Conservation (phyloP, 495 filamentous ascomycete species). For the Talaromyces borbonicus region DNA sequence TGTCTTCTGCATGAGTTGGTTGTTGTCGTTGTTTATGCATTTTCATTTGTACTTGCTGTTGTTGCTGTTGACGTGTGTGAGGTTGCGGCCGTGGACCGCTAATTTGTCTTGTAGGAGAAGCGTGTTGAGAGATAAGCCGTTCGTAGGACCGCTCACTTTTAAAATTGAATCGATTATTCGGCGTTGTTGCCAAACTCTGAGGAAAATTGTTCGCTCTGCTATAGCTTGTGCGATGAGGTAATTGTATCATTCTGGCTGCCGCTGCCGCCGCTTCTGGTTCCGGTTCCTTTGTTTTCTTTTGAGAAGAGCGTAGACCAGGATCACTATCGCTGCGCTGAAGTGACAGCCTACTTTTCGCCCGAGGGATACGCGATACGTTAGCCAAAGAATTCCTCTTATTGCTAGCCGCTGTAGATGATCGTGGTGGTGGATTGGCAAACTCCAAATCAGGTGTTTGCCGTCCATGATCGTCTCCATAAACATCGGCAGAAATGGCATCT, state of each 20-base stretch:
- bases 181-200: slow-evolving; percentile 29
- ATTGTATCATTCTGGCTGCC: slow-evolving; percentile 19
- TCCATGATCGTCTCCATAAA: neutral
- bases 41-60: too few species aligned
- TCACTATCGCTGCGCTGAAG: slow-evolving; percentile 9
- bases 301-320: neutral
- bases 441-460: neutral
- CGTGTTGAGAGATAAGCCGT: slow-evolving; percentile 9
- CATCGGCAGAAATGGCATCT: neutral
- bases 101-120: slow-evolving; percentile 29
- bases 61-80: neutral
- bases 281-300: neutral
- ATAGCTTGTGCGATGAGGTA: slow-evolving; percentile 20
- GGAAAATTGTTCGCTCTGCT: slow-evolving; percentile 28
- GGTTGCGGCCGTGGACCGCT: slow-evolving; percentile 25
- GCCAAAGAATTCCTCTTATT: slow-evolving; percentile 1
- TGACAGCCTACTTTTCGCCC: slow-evolving; percentile 11
- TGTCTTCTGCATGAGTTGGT: too few species aligned
- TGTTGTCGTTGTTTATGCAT: neutral
- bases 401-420: neutral
- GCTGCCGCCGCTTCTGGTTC: neutral
- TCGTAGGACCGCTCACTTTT: slow-evolving; percentile 9
- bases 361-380: slow-evolving; percentile 1
- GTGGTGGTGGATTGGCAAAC: neutral
- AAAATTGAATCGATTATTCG: slow-evolving; percentile 35